Evolutionary conservation across 2,329 filamentous ascomycete species (phyloP), one percentile per base, ranked within the genome.

Genomic region (Fusarium oxysporum): DNA sequence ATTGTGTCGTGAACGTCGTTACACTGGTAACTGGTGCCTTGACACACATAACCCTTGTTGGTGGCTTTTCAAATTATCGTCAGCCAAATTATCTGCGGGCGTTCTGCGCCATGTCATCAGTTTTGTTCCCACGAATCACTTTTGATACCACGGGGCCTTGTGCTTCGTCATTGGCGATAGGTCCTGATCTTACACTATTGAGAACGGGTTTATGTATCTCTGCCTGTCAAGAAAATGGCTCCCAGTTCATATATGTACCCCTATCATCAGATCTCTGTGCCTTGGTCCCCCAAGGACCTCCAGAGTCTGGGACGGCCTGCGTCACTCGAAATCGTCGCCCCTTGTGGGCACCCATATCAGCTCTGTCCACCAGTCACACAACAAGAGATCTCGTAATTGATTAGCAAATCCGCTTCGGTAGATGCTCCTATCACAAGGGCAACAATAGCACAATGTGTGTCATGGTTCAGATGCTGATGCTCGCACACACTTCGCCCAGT

Each of bases 381-480:
- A 47, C 30, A 32, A 30, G 28, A 64, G 41, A 56, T 56, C 67
- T 59, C 30, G 55, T 41, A 50, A 23, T 32, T 74, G 30, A 28
- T n/a, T 55, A 43, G 43, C 45, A 47, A 60, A 32, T 44, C 32
- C 71, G 35, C 45, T 59, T 74, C 71, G 67, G 71, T 73, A 74
- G 67, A 74, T 73, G 33, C 43, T 60, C 62, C 60, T 54, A 19
- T 44, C 50, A 51, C 54, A 35, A 65, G 25, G 13, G 37, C 32
- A 40, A 50, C 35, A 51, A 57, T 38, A 47, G 40, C 53, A 44
- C 51, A 58, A 28, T 47, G 62, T 68, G 56, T 41, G 48, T 23
- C 51, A 55, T 58, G 47, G 41, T 61, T 57, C 45, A 45, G 54
- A 33, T 59, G 62, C 19, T 40, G 55, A 41, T 28, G 48, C 55